phyloP scores from a whole-genome alignment of 345 rosid genomes.

The Hypericum androsaemum region DNA sequence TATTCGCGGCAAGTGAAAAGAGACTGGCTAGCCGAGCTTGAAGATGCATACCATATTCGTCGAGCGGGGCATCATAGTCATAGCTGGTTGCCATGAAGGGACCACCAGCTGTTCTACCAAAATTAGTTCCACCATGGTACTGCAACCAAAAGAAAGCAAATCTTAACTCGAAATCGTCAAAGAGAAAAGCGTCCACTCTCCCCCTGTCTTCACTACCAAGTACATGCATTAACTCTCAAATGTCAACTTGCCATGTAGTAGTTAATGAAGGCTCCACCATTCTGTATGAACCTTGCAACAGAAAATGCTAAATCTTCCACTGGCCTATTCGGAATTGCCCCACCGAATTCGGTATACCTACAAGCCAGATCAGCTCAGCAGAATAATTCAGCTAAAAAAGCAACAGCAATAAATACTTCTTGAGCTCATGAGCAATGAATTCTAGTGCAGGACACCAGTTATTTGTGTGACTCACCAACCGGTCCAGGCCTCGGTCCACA shows the following conservation, averaged over 20 bases:
- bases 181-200: background rate
- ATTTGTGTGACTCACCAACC: slow-evolving; percentile 35
- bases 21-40: background rate
- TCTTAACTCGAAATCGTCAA: background rate
- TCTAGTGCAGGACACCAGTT: too few species aligned
- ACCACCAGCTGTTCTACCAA: slow-evolving; percentile 53
- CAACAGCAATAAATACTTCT: background rate
- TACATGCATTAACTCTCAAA: background rate
- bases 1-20: slow-evolving; percentile 5
- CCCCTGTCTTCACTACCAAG: too few species aligned
- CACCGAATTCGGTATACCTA: slow-evolving; percentile 57
- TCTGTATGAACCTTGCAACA: slow-evolving; percentile 48
- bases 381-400: too few species aligned
- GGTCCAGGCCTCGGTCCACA: slow-evolving; percentile 71
- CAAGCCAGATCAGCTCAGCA: too few species aligned
- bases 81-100: slow-evolving; percentile 56
- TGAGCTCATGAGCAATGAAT: background rate
- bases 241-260: slow-evolving; percentile 45
- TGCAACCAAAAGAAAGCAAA: slow-evolving; percentile 10
- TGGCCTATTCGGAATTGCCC: slow-evolving; percentile 39
- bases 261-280: slow-evolving; percentile 51
- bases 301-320: slow-evolving; percentile 54
- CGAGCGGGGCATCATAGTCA: slow-evolving; percentile 54
- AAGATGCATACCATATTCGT: slow-evolving; percentile 26
- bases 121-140: slow-evolving; percentile 72